Conservation (phyloP, 139 green algal species). For the Yamagishiella unicocca region DNA sequence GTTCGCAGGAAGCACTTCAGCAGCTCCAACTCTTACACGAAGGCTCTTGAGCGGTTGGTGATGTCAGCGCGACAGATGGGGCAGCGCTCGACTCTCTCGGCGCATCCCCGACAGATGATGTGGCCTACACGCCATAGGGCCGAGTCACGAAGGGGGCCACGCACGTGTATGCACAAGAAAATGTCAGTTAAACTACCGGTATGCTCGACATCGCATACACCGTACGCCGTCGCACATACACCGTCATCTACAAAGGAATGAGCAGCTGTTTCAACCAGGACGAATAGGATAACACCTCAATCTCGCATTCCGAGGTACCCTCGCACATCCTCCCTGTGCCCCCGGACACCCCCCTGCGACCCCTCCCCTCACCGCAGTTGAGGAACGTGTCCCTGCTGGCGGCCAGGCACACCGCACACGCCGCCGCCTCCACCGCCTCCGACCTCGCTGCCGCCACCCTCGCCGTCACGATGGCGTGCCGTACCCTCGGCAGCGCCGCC, state of each 20-base stretch:
- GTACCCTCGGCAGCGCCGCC: conserved; percentile 22
- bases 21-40: not conserved
- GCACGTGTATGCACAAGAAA: not conserved
- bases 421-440: conserved; percentile 31
- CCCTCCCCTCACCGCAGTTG: conserved; percentile 31
- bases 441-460: conserved; percentile 26
- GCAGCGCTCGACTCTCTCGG: conserved; percentile 26
- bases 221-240: no score
- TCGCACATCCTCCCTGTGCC: no score
- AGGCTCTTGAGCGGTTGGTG: conserved; percentile 3
- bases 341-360: not conserved
- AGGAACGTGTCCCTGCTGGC: conserved; percentile 22
- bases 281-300: not conserved
- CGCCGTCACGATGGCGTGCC: conserved; percentile 31
- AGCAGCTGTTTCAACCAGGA: not conserved
- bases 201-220: not conserved
- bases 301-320: no score
- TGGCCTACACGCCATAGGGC: no score
- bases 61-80: conserved; percentile 24
- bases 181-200: not conserved
- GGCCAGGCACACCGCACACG: conserved; percentile 40
- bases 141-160: not conserved
- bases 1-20: not conserved
- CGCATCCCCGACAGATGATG: conserved; percentile 32
- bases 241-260: not conserved